Base-by-base conservation (phyloP, 208 protist genomes). In the Trypanosoma vivax region DNA sequence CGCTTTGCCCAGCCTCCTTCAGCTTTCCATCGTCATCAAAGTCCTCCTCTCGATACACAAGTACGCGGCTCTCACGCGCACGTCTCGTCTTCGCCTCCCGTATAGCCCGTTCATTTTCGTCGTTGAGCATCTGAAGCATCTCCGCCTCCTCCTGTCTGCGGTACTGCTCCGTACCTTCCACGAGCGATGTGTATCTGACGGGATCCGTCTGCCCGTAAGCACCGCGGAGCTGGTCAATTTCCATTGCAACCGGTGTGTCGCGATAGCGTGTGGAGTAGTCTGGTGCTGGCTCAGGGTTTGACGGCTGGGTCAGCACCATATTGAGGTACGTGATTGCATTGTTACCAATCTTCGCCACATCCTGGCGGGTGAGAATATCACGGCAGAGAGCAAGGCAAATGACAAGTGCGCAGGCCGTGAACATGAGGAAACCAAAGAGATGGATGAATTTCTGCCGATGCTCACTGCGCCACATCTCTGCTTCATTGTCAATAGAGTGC, bases 261-360 rank as follows among this genome's bases (percentile, higher is more conserved):
- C 76, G 69, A 66, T 93, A 93, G 19, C 86, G 76, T 0, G 71
- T 80, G 62, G 53, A 69, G 65, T 93, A 93, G 56, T 93, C 82
- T 24, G 86, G 86, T 45, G 72, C 61, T 11, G 82, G 82, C 69
- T 90, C 81, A 3, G 70, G 42, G 53, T 92, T 92, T 50, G 70
- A 80, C 14, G 80, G 68, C 69, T 92, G 80, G 55, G 75, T 30
- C 38, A 89, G 82, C 2, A 72, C 83, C 73, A 88, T 89, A 27
- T 75, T 50, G 30, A 89, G 69, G 54, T 85, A 92, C 41, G 84
- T 50, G 4, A 67, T 50, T 3, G 73, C 72, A 24, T 69, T 77
- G 0, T 37, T 5, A n/a, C 85, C 85, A 46, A 92, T 83, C 31
- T 37, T 82, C 31, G 59, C 39, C 21, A 83, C 57, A 46, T 91